Percentiles rank a stretch among this genome's conserved stretches.
These are phyloP conservation scores for Raddia distichophylla DNA, from an alignment of 176 grass and related monocot genomes.

Conservation along the genomic window DNA sequence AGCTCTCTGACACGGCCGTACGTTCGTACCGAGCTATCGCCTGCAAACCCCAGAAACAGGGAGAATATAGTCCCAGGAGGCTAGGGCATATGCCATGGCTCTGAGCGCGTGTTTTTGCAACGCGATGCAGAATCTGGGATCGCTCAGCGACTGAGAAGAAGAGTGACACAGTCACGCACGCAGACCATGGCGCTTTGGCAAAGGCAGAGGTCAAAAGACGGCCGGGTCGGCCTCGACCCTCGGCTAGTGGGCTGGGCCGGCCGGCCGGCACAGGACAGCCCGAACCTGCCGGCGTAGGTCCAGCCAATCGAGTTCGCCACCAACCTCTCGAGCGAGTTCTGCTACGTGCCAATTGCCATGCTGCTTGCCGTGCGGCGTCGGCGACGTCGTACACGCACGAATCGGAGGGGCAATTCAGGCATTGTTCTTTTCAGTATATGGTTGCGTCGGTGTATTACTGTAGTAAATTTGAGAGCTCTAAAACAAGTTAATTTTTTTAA, in stretches of 20 bases:
- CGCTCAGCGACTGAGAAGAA: neutral
- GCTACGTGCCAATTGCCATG: neutral
- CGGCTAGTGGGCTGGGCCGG: neutral
- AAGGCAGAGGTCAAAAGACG: constrained; percentile 25
- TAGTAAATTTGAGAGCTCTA: too few species aligned
- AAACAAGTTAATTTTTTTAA: too few species aligned
- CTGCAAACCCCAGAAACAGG: constrained; percentile 1
- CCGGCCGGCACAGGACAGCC: neutral
- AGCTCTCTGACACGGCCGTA: neutral
- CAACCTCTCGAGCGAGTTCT: neutral
- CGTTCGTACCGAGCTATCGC: neutral
- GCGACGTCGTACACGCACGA: neutral
- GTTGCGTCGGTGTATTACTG: too few species aligned
- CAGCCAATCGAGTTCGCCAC: neutral
- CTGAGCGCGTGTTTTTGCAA: neutral
- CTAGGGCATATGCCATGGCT: neutral
- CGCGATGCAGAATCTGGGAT: neutral
- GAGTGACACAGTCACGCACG: too few species aligned
- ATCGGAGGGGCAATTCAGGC: neutral
- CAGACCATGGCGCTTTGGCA: neutral
- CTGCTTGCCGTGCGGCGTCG: neutral
- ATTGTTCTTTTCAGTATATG: too few species aligned
- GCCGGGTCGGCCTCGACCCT: too few species aligned
- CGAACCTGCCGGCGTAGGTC: neutral
- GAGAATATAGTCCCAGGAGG: neutral